Conservation (phyloP, 2,329 filamentous ascomycete genomes). For the Sporothrix brunneoviolacea region DNA sequence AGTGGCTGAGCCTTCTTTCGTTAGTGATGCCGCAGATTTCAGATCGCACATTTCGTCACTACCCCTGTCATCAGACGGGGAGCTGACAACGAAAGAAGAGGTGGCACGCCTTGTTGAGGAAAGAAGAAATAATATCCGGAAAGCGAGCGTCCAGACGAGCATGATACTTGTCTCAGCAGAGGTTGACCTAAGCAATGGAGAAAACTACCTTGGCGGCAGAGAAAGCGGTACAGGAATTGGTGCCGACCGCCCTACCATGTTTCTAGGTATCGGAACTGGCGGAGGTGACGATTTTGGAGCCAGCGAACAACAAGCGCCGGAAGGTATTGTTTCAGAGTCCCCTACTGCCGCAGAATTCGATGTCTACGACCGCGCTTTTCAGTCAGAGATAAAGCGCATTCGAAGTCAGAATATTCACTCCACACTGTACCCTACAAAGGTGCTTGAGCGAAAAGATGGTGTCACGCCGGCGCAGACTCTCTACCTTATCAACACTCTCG, state of each 20-base stretch:
- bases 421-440: slow-evolving; percentile 42
- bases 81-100: slow-evolving; percentile 28
- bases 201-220: slow-evolving; percentile 27
- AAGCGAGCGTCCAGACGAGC: slow-evolving; percentile 21
- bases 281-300: slow-evolving; percentile 38
- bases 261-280: slow-evolving; percentile 71
- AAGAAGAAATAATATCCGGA: slow-evolving; percentile 36
- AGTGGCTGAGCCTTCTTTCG: background rate
- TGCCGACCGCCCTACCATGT: slow-evolving; percentile 54
- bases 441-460: slow-evolving; percentile 20
- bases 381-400: slow-evolving; percentile 73
- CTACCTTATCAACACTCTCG: background rate
- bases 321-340: slow-evolving; percentile 65
- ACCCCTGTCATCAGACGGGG: background rate
- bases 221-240: slow-evolving; percentile 60
- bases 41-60: slow-evolving; percentile 4
- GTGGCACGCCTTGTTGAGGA: slow-evolving; percentile 44
- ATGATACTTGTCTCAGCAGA: slow-evolving; percentile 6
- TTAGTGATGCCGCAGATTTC: background rate
- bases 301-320: slow-evolving; percentile 30
- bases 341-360: slow-evolving; percentile 78
- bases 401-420: slow-evolving; percentile 32
- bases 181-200: background rate
- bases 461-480: background rate
- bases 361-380: slow-evolving; percentile 83